Percentiles rank a stretch among this genome's conserved stretches.
phyloP scores from a whole-genome alignment of 441 rosid species.

The Populus tomentosa region DNA sequence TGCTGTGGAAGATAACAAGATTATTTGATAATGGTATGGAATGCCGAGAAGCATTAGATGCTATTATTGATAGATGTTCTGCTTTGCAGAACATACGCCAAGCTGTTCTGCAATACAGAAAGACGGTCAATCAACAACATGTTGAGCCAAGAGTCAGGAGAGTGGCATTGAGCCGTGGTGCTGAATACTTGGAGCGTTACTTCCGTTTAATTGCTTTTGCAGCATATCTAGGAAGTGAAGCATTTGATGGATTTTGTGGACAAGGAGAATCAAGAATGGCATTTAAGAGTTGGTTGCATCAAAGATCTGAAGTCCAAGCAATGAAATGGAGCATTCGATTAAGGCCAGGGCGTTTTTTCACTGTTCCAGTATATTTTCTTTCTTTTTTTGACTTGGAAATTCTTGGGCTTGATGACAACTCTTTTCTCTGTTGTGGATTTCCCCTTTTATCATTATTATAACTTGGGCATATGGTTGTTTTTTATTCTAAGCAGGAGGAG shows the following conservation, averaged over 20 bases:
- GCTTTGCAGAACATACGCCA: conserved; percentile 93
- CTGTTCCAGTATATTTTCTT: conserved; percentile 69
- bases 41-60: conserved; percentile 93
- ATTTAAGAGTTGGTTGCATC: conserved; percentile 87
- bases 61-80: conserved; percentile 93
- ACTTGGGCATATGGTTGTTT: conserved; percentile 10
- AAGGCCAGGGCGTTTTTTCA: conserved; percentile 90
- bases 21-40: conserved; percentile 91
- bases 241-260: conserved; percentile 83
- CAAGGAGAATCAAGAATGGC: conserved; percentile 81
- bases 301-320: conserved; percentile 94
- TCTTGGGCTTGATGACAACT: conserved; percentile 1
- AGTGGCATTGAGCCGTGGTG: conserved; percentile 90
- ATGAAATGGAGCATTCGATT: conserved; percentile 98
- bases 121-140: conserved; percentile 87
- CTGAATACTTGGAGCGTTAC: conserved; percentile 94
- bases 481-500: conserved; percentile 60
- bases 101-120: conserved; percentile 89
- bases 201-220: conserved; percentile 95
- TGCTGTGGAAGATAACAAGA: conserved; percentile 91
- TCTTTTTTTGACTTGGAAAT: conserved; percentile 11
- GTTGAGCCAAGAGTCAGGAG: conserved; percentile 92
- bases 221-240: conserved; percentile 97
- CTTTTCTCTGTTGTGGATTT: background rate
- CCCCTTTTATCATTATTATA: conserved; percentile 2